Conservation (phyloP, 1,284 basidiomycete genomes). For the Rhizopogon parksii region DNA sequence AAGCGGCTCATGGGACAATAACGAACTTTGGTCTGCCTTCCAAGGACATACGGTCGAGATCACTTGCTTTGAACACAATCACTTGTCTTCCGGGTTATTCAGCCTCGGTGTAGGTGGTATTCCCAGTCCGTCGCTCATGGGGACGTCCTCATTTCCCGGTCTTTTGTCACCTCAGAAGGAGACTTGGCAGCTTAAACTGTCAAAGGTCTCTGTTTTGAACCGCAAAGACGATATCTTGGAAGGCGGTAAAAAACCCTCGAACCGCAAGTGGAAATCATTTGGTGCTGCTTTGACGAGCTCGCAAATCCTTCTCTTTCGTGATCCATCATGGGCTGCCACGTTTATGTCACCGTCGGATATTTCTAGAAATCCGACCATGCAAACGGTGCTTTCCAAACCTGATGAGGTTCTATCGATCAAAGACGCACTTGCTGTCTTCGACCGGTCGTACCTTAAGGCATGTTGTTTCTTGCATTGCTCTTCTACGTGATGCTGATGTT, state of each 20-base stretch:
- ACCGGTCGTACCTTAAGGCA: conserved; percentile 73
- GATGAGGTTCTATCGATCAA: conserved; percentile 84
- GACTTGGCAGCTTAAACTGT: conserved; percentile 60
- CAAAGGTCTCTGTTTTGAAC: conserved; percentile 76
- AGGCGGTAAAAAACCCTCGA: conserved; percentile 68
- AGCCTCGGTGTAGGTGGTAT: conserved; percentile 36
- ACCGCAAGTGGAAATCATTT: conserved; percentile 86
- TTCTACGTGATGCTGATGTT: conserved; percentile 10
- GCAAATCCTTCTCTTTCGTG: conserved; percentile 90
- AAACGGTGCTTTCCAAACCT: conserved; percentile 65
- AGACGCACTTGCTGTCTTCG: conserved; percentile 74
- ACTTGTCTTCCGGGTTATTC: conserved; percentile 43
- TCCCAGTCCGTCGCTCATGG: conserved; percentile 23
- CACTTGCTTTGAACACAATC: conserved; percentile 32
- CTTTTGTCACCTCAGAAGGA: conserved; percentile 23
- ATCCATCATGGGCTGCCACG: conserved; percentile 60
- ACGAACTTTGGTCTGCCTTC: conserved; percentile 64
- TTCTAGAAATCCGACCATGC: conserved; percentile 39
- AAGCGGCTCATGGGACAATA: conserved; percentile 60
- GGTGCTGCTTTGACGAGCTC: conserved; percentile 84
- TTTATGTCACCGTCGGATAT: conserved; percentile 48
- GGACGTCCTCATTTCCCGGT: conserved; percentile 18
- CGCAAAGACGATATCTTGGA: conserved; percentile 80
- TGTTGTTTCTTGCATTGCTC: conserved; percentile 6
- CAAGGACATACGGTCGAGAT: conserved; percentile 62